Base-by-base conservation (phyloP, 2,329 filamentous ascomycete genomes). In the Penicillium sp. region DNA sequence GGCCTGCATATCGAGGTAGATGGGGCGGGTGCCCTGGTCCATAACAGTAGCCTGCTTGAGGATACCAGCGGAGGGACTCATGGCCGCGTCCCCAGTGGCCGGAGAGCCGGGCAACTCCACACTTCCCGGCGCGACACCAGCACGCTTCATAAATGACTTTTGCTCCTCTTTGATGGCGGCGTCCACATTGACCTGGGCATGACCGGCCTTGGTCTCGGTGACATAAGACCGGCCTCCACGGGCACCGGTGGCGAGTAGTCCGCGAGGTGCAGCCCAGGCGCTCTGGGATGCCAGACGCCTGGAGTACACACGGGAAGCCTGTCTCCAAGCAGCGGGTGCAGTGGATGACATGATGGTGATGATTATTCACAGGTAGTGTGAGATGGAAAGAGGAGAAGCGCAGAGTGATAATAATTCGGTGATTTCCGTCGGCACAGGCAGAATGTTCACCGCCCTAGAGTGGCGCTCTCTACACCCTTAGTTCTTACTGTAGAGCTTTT, bases 1-100 rank as follows among this genome's bases (percentile, higher is more conserved):
- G 31, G 93, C 89, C 74, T 98, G 93, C 86, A 95, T 95, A 68
- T 98, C 93, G 46, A 98, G 85, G 65, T 98, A 98, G 67, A 98
- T 97, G 33, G 93, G 93, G 52, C 93, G 81, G 54, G 88, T 86
- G 50, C 93, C 93, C 71, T 95, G 85, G 60, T 95, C 91, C 86
- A 97, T 88, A 56, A 95, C 78, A 10, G 89, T 90, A 7, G 91
- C 92, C 70, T 95, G 87, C 76, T 93, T 95, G 54, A 98, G 77
- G 40, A 96, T 77, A 73, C 82, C 83, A 55, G 89, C 87, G 67
- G 87, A 82, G n/a, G 89, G 87, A 71, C 87, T 93, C 76, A 93
- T 83, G 67, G 86, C 84, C 43, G 82, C 80, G 68, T 87, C 81
- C 13, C 78, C 80, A 49, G 78, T 75, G 60, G 83, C 73, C 40